A percentile compares a stretch with the other conserved stretches of the same genome.
Conservation (phyloP, 148 eudicot genomes). For the Rhododendron williamsianum region DNA sequence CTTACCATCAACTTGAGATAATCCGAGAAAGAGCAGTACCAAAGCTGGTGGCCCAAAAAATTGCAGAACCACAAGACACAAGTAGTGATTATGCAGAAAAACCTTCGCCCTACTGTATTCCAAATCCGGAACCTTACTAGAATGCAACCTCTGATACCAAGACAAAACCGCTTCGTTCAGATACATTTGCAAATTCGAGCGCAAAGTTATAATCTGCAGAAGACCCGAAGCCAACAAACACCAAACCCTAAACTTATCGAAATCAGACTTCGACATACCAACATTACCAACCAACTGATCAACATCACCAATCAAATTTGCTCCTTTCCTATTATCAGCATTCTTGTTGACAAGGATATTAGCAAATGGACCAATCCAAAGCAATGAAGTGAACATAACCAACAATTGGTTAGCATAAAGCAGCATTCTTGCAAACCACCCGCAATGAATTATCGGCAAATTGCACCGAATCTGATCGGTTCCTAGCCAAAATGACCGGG, state of each 20-base stretch:
- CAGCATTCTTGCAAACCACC: conserved; percentile 62
- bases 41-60: conserved; percentile 61
- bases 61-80: conserved; percentile 68
- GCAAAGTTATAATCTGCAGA: conserved; percentile 49
- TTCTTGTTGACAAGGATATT: conserved; percentile 45
- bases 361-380: conserved; percentile 79
- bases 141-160: conserved; percentile 93
- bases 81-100: conserved; percentile 78
- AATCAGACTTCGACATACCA: conserved; percentile 58
- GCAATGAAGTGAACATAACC: conserved; percentile 56
- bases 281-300: conserved; percentile 52
- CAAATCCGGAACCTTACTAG: conserved; percentile 86
- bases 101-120: conserved; percentile 93
- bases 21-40: conserved; percentile 66
- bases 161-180: conserved; percentile 85
- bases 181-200: conserved; percentile 71
- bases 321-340: conserved; percentile 14
- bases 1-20: conserved; percentile 52
- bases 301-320: neutral
- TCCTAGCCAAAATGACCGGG: conserved; percentile 93
- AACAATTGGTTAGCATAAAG: conserved; percentile 55
- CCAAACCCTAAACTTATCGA: conserved; percentile 49
- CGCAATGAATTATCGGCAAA: conserved; percentile 68
- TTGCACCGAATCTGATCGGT: conserved; percentile 82
- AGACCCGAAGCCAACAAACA: conserved; percentile 59